A percentile compares a stretch with the other conserved stretches of the same genome.
phyloP scores from a whole-genome alignment of 1,284 basidiomycete species.

The Meripilus lineatus region DNA sequence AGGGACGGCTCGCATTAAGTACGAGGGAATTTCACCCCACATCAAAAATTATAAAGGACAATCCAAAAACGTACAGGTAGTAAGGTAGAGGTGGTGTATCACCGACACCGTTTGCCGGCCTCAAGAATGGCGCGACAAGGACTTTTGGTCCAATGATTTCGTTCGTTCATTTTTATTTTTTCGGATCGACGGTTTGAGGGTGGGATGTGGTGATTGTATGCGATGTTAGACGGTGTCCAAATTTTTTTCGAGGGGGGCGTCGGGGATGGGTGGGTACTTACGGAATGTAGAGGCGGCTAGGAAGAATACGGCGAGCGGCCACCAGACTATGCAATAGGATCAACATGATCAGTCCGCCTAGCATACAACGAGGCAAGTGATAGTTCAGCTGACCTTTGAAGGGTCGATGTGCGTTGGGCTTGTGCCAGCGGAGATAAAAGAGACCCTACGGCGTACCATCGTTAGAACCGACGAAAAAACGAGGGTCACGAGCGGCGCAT shows the following conservation, averaged over 20 bases:
- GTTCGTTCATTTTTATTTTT: neutral
- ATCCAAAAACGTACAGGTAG: constrained; percentile 41
- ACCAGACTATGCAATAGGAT: constrained; percentile 41
- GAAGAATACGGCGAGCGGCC: constrained; percentile 52
- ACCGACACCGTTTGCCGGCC: constrained; percentile 47
- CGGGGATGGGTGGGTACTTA: constrained; percentile 21
- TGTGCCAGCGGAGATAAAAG: constrained; percentile 50
- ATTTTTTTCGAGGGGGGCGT: neutral
- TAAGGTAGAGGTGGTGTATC: constrained; percentile 58
- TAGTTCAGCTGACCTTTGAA: constrained; percentile 42
- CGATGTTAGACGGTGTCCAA: neutral
- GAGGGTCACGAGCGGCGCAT: neutral
- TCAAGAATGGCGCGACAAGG: constrained; percentile 51
- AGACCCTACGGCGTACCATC: constrained; percentile 39
- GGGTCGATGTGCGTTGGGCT: constrained; percentile 43
- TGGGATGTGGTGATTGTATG: neutral
- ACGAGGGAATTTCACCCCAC: neutral
- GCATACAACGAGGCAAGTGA: neutral
- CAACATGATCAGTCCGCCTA: constrained; percentile 3
- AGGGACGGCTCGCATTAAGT: too few relatives aligned
- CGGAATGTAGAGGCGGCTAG: constrained; percentile 46
- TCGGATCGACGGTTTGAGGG: neutral
- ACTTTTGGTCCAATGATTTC: too few relatives aligned
- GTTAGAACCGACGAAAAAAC: neutral
- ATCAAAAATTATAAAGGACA: too few relatives aligned